Percentiles rank a stretch among this genome's conserved stretches.
These are phyloP conservation scores for Alternaria brassicae DNA, from an alignment of 2,329 filamentous ascomycete species.

Conservation along the genomic window DNA sequence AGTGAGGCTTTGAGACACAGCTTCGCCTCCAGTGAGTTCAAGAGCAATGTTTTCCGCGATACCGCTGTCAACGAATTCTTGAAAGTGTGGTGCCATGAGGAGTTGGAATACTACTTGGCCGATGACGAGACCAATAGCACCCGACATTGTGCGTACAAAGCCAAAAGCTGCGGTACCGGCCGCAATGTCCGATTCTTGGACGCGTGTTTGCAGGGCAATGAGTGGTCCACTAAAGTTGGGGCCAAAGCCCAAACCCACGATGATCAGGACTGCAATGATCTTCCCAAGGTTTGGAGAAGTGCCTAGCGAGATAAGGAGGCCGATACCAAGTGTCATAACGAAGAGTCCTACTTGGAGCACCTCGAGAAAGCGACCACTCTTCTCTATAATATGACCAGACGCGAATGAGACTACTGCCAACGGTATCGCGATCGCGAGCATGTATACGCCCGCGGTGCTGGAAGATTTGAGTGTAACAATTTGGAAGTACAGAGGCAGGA, in stretches of 20 bases:
- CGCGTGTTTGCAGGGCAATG: constrained; percentile 64
- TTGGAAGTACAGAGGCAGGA: constrained; percentile 77
- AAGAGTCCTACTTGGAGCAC: constrained; percentile 43
- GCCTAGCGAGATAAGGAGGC: constrained; percentile 39
- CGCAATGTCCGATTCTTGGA: constrained; percentile 61
- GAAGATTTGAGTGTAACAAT: constrained; percentile 60
- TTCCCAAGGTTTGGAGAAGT: constrained; percentile 21
- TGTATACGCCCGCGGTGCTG: constrained; percentile 61
- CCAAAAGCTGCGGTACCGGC: constrained; percentile 61
- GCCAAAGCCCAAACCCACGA: constrained; percentile 60
- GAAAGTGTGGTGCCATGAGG: constrained; percentile 61
- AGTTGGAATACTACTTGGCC: constrained; percentile 61
- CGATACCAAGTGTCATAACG: constrained; percentile 46
- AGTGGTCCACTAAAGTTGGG: constrained; percentile 63
- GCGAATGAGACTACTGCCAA: constrained; percentile 57
- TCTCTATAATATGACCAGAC: constrained; percentile 56
- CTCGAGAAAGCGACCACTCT: constrained; percentile 52
- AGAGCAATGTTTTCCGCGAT: constrained; percentile 28
- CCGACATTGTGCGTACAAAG: constrained; percentile 56
- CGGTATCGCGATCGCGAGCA: constrained; percentile 64
- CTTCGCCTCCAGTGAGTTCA: constrained; percentile 41
- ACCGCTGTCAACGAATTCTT: constrained; percentile 28
- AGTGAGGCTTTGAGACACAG: constrained; percentile 39
- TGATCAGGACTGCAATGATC: constrained; percentile 58
- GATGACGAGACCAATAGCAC: constrained; percentile 58